phyloP scores from a whole-genome alignment of 2,329 filamentous ascomycete species.

The Fusarium anthophilum region DNA sequence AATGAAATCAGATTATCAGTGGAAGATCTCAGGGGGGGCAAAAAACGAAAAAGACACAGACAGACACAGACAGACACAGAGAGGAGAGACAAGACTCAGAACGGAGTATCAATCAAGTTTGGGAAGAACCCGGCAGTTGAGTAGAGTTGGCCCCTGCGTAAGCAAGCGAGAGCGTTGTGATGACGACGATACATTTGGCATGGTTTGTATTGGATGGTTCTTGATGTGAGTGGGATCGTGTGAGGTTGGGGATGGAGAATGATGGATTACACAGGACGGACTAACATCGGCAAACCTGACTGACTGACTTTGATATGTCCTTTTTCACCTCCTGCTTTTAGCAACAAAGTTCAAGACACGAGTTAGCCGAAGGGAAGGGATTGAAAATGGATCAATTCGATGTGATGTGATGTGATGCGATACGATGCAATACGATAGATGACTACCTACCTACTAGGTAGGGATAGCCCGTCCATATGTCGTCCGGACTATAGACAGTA shows the following conservation, averaged over 20 bases:
- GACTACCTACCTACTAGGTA: background rate
- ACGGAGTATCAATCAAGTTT: conserved; percentile 10
- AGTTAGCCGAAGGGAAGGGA: conserved; percentile 14
- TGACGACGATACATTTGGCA: conserved; percentile 7
- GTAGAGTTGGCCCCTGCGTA: conserved; percentile 15
- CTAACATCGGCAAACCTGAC: conserved; percentile 8
- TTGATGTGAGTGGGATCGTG: conserved; percentile 11
- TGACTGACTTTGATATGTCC: background rate
- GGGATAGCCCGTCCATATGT: conserved; percentile 26
- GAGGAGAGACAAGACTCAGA: background rate
- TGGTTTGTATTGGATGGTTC: conserved; percentile 12
- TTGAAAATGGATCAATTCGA: background rate
- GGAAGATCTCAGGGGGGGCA: conserved; percentile 30
- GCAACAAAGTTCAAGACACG: conserved; percentile 4
- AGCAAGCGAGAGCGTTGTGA: conserved; percentile 14
- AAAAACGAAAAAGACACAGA: background rate
- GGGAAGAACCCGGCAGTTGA: conserved; percentile 24
- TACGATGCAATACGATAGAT: conserved; percentile 5
- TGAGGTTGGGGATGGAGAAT: background rate
- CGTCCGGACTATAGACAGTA: conserved; percentile 9
- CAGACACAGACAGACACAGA: background rate
- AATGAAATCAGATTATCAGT: conserved; percentile 8
- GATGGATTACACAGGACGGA: conserved; percentile 7
- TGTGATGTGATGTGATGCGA: background rate
- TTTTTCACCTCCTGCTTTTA: background rate